Base-by-base conservation (phyloP, 2,329 filamentous ascomycete species). In the Arthroderma sp. region DNA sequence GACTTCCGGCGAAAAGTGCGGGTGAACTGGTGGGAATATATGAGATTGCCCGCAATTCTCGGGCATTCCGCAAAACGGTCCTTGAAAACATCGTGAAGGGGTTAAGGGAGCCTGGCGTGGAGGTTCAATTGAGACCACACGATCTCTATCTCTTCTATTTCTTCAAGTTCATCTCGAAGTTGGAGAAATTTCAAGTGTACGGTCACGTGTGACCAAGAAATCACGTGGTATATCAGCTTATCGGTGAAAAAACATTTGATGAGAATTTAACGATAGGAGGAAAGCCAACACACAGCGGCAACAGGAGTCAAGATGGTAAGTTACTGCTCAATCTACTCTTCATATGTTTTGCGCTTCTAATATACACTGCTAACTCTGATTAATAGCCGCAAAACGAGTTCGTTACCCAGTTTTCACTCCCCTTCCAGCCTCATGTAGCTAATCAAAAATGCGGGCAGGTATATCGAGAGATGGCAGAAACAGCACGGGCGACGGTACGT, bases 401-500 rank as follows among this genome's bases (percentile, higher is more conserved):
- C 66, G 71, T 71, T 62, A 55, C 61, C 60, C 60, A 61, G n/a
- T n/a, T n/a, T n/a, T n/a, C 55, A 28, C n/a, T 54, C 41, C 5
- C 21, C 3, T n/a, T 38, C 17, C 6, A 11, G 4, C 8, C 15
- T 7, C 11, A 55, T 47, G 55, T 52, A 57, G 41, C 58, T 56
- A 58, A 58, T 56, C 49, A 49, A 55, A 53, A 38, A n/a, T 55
- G 37, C 25, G 38, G 13, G 47, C 54, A 75, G 73, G 64, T 77
- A 87, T 71, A 87, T 87, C 76, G 88, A 93, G 74, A 81, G 87
- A 74, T 90, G 83, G 78, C 78, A 80, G 66, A 88, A 88, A 73
- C 79, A 78, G 63, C 78, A 81, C 65, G 78, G 78, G 61, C 76
- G 78, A 68, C 73, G 76, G 64, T 71, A 61, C 47, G 63, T 53